A percentile compares a stretch with the other conserved stretches of the same genome.
These are phyloP conservation scores for Simplicillium aogashimaense DNA, from an alignment of 2,329 filamentous ascomycete species.

Conservation along the genomic window DNA sequence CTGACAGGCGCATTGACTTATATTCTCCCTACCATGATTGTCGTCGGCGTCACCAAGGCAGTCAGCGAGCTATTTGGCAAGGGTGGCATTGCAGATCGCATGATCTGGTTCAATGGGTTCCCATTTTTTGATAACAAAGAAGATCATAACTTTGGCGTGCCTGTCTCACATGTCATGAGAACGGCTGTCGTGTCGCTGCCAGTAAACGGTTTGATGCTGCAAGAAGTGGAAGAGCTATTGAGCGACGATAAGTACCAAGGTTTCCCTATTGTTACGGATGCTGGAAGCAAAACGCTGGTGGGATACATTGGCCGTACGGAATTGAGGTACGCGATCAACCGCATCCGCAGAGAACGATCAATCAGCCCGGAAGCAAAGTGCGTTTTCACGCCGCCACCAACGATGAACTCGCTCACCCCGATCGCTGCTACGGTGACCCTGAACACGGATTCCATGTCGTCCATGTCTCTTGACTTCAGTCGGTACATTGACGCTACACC, in stretches of 20 bases:
- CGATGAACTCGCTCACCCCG: conserved; percentile 20
- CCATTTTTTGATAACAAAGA: conserved; percentile 97
- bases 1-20: conserved; percentile 95
- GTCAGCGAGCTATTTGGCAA: conserved; percentile 88
- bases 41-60: conserved; percentile 92
- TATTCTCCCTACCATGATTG: conserved; percentile 97
- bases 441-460: conserved; percentile 43
- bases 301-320: conserved; percentile 93
- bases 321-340: conserved; percentile 79
- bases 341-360: conserved; percentile 59
- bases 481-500: conserved; percentile 85
- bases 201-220: conserved; percentile 61
- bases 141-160: conserved; percentile 91
- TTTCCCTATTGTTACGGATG: conserved; percentile 81
- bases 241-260: conserved; percentile 77
- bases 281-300: conserved; percentile 59
- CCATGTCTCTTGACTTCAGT: conserved; percentile 64
- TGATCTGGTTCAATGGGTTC: conserved; percentile 98
- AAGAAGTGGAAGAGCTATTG: conserved; percentile 68
- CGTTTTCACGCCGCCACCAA: conserved; percentile 50
- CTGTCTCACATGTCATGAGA: conserved; percentile 86
- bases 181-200: conserved; percentile 65
- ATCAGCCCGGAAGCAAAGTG: conserved; percentile 63
- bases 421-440: conserved; percentile 42
- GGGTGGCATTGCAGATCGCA: conserved; percentile 91